Percentiles rank a stretch among this genome's conserved stretches.
These are phyloP conservation scores for Globisporangium canariense DNA, from an alignment of 352 stramenopile genomes.

Conservation along the genomic window DNA sequence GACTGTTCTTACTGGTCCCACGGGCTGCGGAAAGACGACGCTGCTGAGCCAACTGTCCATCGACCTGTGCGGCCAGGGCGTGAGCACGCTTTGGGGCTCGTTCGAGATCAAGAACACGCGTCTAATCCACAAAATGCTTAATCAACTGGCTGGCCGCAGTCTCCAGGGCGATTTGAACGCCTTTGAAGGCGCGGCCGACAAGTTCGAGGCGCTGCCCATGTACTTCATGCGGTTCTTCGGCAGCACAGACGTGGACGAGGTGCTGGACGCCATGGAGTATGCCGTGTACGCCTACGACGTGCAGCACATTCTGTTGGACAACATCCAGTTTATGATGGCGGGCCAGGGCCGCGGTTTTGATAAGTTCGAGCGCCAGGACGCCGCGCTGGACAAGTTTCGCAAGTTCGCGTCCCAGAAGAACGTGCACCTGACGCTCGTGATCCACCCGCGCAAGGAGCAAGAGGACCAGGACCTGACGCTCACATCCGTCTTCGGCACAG, in stretches of 20 bases:
- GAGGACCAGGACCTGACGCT: constrained; percentile 92
- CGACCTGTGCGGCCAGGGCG: constrained; percentile 91
- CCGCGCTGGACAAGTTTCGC: constrained; percentile 94
- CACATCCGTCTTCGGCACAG: constrained; percentile 96
- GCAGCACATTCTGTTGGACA: constrained; percentile 99
- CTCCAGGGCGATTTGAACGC: constrained; percentile 69
- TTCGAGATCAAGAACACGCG: constrained; percentile 99
- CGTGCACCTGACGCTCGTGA: constrained; percentile 98
- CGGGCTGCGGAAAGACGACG: constrained; percentile 94
- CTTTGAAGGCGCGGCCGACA: constrained; percentile 77
- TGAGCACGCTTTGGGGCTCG: constrained; percentile 97
- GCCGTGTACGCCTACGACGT: constrained; percentile 97
- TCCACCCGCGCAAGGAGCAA: constrained; percentile 98
- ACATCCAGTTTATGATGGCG: constrained; percentile 99
- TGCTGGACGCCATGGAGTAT: constrained; percentile 99
- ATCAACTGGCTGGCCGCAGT: constrained; percentile 86
- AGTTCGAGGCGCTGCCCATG: constrained; percentile 95
- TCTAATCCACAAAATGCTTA: constrained; percentile 98
- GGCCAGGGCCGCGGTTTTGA: constrained; percentile 80
- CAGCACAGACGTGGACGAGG: constrained; percentile 91
- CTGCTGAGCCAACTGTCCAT: constrained; percentile 90
- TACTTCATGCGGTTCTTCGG: constrained; percentile 99
- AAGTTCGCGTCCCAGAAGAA: constrained; percentile 98
- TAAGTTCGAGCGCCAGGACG: constrained; percentile 91
- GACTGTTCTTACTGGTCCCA: constrained; percentile 97